These are phyloP conservation scores for Neltuma alba DNA, from an alignment of 306 rosid species.

Conservation along the genomic window DNA sequence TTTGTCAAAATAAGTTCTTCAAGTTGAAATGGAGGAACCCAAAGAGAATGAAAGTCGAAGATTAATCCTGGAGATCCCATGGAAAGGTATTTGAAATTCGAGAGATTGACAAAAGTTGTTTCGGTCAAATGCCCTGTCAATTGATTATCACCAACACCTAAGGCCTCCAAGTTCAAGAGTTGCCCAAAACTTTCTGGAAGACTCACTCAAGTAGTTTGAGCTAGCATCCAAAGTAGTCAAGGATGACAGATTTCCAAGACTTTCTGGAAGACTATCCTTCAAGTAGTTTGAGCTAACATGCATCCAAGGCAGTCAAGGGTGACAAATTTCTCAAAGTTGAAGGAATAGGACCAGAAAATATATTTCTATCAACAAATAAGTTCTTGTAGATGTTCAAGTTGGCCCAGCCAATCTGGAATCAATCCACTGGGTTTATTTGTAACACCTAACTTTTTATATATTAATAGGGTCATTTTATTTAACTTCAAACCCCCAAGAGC, in stretches of 20 bases:
- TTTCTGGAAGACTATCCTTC: too few relatives aligned
- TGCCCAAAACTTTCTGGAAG: constrained; percentile 31
- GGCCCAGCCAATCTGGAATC: too few relatives aligned
- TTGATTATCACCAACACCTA: not conserved
- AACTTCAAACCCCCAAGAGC: too few relatives aligned
- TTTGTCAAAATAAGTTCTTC: not conserved
- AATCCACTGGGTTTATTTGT: too few relatives aligned
- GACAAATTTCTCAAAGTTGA: too few relatives aligned
- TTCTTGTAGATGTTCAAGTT: too few relatives aligned
- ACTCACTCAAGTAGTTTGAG: not conserved
- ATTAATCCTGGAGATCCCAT: not conserved
- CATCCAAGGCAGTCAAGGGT: too few relatives aligned
- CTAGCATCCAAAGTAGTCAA: not conserved
- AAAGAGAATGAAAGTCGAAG: not conserved
- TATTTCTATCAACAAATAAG: too few relatives aligned
- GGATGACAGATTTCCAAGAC: not conserved
- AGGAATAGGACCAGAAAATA: too few relatives aligned
- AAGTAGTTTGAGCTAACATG: too few relatives aligned
- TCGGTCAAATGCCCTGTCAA: constrained; percentile 18
- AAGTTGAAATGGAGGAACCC: constrained; percentile 14
- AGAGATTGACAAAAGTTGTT: constrained; percentile 18
- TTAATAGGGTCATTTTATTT: too few relatives aligned
- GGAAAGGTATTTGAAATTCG: not conserved
- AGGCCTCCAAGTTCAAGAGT: not conserved
- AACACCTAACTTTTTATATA: too few relatives aligned